These are phyloP conservation scores for Neobulgaria alba DNA, from an alignment of 2,329 filamentous ascomycete species.

Conservation along the genomic window DNA sequence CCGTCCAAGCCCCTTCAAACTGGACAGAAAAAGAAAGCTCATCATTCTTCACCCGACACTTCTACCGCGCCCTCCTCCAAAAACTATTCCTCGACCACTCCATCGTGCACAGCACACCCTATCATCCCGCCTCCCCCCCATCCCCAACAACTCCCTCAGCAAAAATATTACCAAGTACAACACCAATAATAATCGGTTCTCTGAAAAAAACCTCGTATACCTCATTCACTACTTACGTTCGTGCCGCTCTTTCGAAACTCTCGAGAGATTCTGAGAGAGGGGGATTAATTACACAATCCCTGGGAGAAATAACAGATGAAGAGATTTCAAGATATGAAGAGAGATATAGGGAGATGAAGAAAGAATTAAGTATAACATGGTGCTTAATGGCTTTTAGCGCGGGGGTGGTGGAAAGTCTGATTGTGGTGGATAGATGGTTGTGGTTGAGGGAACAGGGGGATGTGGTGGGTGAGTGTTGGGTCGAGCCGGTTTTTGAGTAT, in stretches of 20 bases:
- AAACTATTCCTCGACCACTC: slow-evolving; percentile 83
- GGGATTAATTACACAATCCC: slow-evolving; percentile 53
- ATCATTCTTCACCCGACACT: slow-evolving; percentile 84
- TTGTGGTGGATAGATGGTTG: slow-evolving; percentile 84
- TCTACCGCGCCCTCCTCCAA: slow-evolving; percentile 84
- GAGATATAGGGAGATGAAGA: slow-evolving; percentile 56
- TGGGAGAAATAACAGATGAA: slow-evolving; percentile 62
- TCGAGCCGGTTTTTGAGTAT: slow-evolving; percentile 90
- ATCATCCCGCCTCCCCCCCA: slow-evolving; percentile 4
- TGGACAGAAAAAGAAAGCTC: slow-evolving; percentile 79
- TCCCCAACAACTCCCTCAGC: no score
- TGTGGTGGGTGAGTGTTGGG: slow-evolving; percentile 70
- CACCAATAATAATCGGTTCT: slow-evolving; percentile 79
- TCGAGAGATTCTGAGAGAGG: slow-evolving; percentile 49
- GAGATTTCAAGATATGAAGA: slow-evolving; percentile 65
- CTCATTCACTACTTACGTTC: slow-evolving; percentile 68
- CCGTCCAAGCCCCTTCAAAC: slow-evolving; percentile 88
- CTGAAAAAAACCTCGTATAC: slow-evolving; percentile 72
- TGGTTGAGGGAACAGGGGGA: slow-evolving; percentile 72
- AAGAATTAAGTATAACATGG: slow-evolving; percentile 83
- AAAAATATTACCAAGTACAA: slow-evolving; percentile 53
- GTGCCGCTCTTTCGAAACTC: slow-evolving; percentile 72
- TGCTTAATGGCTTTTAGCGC: slow-evolving; percentile 94
- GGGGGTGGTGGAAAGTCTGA: slow-evolving; percentile 77
- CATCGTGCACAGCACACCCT: slow-evolving; percentile 52